Conservation (phyloP, 495 filamentous ascomycete genomes). For the Xylaria flabelliformis region DNA sequence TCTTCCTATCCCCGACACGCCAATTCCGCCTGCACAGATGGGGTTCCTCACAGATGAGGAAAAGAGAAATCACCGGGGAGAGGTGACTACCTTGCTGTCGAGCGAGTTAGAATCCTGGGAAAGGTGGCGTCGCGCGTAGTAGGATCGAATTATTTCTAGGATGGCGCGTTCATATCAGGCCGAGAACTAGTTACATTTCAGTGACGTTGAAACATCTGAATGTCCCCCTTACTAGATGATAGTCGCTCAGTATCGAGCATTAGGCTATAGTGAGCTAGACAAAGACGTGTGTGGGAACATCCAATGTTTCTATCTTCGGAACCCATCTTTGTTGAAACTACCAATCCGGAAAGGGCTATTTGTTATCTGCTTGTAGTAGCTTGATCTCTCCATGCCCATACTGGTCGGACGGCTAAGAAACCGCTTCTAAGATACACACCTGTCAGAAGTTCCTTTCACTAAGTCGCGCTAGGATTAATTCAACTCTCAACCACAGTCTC, state of each 20-base stretch:
- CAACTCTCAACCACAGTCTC: background rate
- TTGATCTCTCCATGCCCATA: background rate
- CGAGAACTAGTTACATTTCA: background rate
- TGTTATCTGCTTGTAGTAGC: background rate
- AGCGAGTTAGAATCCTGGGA: background rate
- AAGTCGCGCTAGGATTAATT: background rate
- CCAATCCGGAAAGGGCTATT: background rate
- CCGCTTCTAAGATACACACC: background rate
- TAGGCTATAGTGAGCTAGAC: background rate
- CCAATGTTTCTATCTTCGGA: background rate
- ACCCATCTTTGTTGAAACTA: background rate
- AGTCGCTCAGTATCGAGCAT: background rate
- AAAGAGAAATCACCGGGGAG: background rate
- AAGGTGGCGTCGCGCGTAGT: background rate
- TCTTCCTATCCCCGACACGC: background rate
- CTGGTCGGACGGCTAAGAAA: background rate
- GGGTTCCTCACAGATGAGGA: background rate
- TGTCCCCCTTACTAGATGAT: background rate
- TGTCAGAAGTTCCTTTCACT: background rate
- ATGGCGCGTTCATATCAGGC: background rate
- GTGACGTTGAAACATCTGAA: background rate
- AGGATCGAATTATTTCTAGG: background rate
- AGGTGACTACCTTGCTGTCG: constrained; percentile 1
- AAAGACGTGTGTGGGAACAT: background rate
- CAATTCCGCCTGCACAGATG: background rate